Evolutionary conservation across 331 rosid species (phyloP).

Genomic region (Malus hybrid): DNA sequence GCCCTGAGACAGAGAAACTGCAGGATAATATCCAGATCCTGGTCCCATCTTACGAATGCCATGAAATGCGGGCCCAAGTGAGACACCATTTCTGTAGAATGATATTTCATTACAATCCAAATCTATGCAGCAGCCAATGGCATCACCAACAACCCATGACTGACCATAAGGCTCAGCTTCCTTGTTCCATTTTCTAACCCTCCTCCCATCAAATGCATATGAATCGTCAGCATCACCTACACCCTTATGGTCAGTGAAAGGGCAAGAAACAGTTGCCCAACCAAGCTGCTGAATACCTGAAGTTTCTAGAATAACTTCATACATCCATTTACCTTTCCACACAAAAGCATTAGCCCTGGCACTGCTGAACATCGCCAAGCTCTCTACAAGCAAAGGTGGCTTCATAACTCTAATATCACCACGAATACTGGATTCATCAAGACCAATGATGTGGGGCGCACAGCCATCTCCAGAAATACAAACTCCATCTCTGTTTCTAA

Average conservation of each 20-base stretch:
- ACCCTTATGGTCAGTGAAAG: conserved; percentile 83
- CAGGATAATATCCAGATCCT: conserved; percentile 83
- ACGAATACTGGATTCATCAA: conserved; percentile 62
- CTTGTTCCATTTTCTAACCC: conserved; percentile 92
- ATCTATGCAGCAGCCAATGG: conserved; percentile 96
- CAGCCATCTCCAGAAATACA: conserved; percentile 27
- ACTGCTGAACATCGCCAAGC: conserved; percentile 91
- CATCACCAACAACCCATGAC: conserved; percentile 94
- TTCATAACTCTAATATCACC: conserved; percentile 66
- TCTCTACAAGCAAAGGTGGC: conserved; percentile 66
- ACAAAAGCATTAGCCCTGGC: conserved; percentile 76
- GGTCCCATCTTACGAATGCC: conserved; percentile 83
- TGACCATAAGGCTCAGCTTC: conserved; percentile 77
- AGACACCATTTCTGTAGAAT: conserved; percentile 77
- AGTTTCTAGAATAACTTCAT: conserved; percentile 82
- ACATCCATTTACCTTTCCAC: conserved; percentile 99
- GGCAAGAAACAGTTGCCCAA: conserved; percentile 92
- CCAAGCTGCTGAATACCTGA: conserved; percentile 95
- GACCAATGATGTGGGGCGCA: conserved; percentile 40
- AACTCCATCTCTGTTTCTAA: conserved; percentile 43
- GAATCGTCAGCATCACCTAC: conserved; percentile 96
- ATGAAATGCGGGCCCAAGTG: conserved; percentile 84
- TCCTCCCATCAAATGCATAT: conserved; percentile 92
- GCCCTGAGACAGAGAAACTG: conserved; percentile 89
- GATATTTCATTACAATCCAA: conserved; percentile 71